These are phyloP conservation scores for Phytophthora idaei DNA, from an alignment of 352 stramenopile genomes.

Conservation along the genomic window DNA sequence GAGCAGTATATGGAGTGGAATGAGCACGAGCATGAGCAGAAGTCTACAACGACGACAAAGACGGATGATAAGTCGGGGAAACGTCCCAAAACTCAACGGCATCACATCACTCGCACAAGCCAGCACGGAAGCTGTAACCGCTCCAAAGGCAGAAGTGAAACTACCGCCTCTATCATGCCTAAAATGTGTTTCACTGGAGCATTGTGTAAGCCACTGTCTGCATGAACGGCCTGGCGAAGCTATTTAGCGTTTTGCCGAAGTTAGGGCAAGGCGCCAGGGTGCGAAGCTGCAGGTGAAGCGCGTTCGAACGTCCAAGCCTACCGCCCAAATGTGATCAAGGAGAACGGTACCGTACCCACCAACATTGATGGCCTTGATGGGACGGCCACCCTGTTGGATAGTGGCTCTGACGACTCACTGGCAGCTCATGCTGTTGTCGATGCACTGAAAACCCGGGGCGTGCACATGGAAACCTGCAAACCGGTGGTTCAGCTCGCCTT, in stretches of 20 bases:
- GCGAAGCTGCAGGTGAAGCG: too few species aligned
- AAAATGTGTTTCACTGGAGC: background rate
- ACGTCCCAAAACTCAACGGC: too few species aligned
- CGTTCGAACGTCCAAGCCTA: background rate
- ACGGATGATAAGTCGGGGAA: too few species aligned
- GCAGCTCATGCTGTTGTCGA: background rate
- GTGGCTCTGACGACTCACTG: background rate
- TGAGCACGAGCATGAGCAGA: background rate
- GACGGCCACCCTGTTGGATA: background rate
- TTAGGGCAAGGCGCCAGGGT: background rate
- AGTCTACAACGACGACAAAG: background rate
- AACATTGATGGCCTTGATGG: background rate
- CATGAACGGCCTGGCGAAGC: background rate
- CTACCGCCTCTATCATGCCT: background rate
- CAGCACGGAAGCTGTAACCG: too few species aligned
- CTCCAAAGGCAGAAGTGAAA: background rate
- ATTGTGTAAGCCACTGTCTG: background rate
- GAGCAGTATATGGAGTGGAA: background rate
- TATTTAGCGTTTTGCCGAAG: background rate
- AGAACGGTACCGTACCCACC: background rate
- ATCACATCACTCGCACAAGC: too few species aligned
- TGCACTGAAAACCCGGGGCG: background rate
- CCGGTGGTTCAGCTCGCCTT: background rate
- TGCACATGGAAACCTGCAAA: too few species aligned
- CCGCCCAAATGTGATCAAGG: too few species aligned